Conservation (phyloP, 768 basidiomycete species). For the Austroboletus eburneus region DNA sequence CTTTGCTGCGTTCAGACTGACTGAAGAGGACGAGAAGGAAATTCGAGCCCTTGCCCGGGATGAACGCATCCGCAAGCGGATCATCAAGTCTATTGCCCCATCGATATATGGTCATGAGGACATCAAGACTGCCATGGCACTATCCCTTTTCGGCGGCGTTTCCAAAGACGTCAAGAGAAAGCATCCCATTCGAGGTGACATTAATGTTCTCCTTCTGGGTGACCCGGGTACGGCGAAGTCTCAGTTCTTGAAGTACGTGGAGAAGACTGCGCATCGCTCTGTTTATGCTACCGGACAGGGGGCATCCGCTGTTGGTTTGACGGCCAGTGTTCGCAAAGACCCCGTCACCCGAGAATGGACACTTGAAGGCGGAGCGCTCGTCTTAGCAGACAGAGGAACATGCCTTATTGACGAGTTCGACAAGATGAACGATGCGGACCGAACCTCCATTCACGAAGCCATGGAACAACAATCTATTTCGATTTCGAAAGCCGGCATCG, state of each 20-base stretch:
- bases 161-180: conserved; percentile 96
- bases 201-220: conserved; percentile 92
- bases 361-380: conserved; percentile 94
- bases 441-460: conserved; percentile 98
- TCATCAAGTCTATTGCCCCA: conserved; percentile 97
- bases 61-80: conserved; percentile 93
- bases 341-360: conserved; percentile 98
- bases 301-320: conserved; percentile 96
- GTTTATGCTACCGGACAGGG: conserved; percentile 99
- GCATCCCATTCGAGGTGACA: conserved; percentile 94
- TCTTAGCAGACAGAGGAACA: conserved; percentile 97
- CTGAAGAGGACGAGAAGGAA: conserved; percentile 93
- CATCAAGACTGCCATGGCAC: conserved; percentile 95
- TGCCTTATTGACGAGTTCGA: conserved; percentile 99
- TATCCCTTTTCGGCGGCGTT: conserved; percentile 93
- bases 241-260: conserved; percentile 97
- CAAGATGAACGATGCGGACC: conserved; percentile 99
- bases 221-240: conserved; percentile 99
- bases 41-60: conserved; percentile 86
- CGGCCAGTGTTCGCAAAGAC: conserved; percentile 98
- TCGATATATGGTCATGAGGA: conserved; percentile 99
- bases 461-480: conserved; percentile 99
- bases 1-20: conserved; percentile 96
- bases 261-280: conserved; percentile 96
- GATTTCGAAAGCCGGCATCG: conserved; percentile 97